Conservation (phyloP, 345 rosid species). For the Euphorbia lathyris region DNA sequence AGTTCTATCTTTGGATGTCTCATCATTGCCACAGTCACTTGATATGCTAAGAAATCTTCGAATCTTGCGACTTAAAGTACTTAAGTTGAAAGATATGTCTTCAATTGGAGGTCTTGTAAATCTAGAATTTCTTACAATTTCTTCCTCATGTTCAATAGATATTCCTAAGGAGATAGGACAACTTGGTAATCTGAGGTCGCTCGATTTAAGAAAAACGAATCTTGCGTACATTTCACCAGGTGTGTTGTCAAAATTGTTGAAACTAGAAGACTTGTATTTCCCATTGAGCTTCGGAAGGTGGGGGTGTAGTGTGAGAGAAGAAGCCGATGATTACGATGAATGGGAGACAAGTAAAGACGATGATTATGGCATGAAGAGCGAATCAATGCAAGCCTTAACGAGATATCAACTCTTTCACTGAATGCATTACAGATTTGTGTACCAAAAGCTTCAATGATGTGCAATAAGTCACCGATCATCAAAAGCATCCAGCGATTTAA, state of each 20-base stretch:
- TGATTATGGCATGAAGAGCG: no score
- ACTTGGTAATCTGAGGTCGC: background rate
- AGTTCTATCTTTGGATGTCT: background rate
- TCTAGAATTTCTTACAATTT: background rate
- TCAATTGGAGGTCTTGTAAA: background rate
- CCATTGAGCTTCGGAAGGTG: background rate
- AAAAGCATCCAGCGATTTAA: no score
- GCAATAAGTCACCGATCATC: no score
- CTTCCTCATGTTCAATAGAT: background rate
- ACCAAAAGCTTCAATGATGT: no score
- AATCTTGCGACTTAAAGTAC: background rate
- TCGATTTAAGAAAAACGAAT: background rate
- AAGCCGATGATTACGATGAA: no score
- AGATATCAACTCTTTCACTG: no score
- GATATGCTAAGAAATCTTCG: background rate
- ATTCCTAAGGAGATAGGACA: background rate
- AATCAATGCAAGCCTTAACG: no score
- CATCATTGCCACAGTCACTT: background rate
- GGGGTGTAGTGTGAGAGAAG: background rate
- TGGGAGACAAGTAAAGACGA: no score
- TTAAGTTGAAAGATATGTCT: background rate
- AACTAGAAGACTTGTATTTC: background rate
- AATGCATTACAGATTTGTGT: no score
- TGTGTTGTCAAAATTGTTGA: background rate
- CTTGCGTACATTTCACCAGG: background rate